Percentiles rank a stretch among this genome's conserved stretches.
Conservation (phyloP, 768 basidiomycete genomes). For the Phlebiopsis gigantea region DNA sequence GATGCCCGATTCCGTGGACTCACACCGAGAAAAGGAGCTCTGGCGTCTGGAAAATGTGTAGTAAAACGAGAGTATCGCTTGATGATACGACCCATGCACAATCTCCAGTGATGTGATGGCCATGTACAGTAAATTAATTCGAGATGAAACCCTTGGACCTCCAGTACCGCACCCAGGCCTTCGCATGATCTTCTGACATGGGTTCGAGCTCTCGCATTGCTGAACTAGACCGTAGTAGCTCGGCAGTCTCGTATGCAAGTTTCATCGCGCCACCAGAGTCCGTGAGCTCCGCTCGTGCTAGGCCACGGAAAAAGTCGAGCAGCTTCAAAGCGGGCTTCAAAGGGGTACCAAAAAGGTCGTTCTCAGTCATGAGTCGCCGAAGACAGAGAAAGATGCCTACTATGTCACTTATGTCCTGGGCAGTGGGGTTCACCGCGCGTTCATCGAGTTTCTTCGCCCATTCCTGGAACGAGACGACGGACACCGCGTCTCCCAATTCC, state of each 20-base stretch:
- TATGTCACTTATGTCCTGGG: background rate
- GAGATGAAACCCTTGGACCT: background rate
- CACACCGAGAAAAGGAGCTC: too few species aligned
- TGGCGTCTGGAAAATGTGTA: too few species aligned
- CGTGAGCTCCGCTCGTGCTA: background rate
- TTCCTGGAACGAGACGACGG: conserved; percentile 3
- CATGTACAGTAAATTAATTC: too few species aligned
- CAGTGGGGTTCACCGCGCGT: background rate
- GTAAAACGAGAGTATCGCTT: too few species aligned
- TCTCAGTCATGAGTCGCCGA: background rate
- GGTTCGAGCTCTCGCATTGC: background rate
- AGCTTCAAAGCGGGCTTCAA: conserved; percentile 13
- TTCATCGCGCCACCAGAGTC: background rate
- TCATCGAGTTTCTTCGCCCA: conserved; percentile 4
- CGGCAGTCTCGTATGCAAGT: background rate
- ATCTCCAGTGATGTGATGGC: too few species aligned
- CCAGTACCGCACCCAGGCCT: conserved; percentile 7
- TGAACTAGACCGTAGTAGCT: background rate
- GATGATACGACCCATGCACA: too few species aligned
- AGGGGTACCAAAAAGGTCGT: too few species aligned
- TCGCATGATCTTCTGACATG: background rate
- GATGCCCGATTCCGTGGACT: too few species aligned
- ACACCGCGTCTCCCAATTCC: background rate
- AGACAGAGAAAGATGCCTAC: background rate
- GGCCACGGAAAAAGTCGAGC: conserved; percentile 2